Percentiles rank a stretch among this genome's conserved stretches.
Evolutionary conservation across 768 basidiomycete genomes (phyloP).

Genomic region (Xerocomellus chrysenteron): DNA sequence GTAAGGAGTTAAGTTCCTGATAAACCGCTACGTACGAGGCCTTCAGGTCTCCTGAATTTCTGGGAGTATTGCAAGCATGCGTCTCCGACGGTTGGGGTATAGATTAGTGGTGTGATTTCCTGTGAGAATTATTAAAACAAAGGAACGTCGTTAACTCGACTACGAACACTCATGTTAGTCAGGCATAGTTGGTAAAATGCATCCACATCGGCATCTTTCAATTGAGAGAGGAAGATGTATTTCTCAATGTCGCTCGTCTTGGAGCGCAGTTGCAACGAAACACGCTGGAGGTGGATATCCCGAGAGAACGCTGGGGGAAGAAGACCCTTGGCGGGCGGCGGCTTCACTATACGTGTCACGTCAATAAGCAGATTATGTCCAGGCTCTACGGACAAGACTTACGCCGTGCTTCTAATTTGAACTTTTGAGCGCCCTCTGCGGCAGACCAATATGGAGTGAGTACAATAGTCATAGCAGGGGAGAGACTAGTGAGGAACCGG

Average conservation of each 20-base stretch:
- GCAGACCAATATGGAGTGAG: conserved; percentile 69
- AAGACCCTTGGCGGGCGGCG: conserved; percentile 49
- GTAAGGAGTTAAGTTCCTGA: neutral
- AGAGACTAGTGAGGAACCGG: neutral
- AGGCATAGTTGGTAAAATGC: conserved; percentile 81
- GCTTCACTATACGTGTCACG: conserved; percentile 34
- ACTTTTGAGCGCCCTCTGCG: conserved; percentile 63
- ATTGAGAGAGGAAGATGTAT: conserved; percentile 78
- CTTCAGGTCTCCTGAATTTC: conserved; percentile 74
- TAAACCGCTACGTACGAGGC: conserved; percentile 47
- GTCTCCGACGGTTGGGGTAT: conserved; percentile 91
- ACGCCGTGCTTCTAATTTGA: conserved; percentile 62
- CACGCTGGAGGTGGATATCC: conserved; percentile 54
- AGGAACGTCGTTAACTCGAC: neutral
- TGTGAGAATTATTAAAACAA: conserved; percentile 13
- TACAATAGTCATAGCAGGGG: conserved; percentile 49
- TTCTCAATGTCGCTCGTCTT: conserved; percentile 77
- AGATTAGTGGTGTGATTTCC: conserved; percentile 76
- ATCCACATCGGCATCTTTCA: conserved; percentile 68
- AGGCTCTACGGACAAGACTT: conserved; percentile 5
- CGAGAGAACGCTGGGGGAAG: conserved; percentile 58
- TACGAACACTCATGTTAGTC: conserved; percentile 50
- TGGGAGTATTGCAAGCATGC: conserved; percentile 84
- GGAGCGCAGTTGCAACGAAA: conserved; percentile 68
- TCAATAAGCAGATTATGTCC: conserved; percentile 1